Evolutionary conservation across 1,284 basidiomycete species (phyloP), one percentile per base, ranked within the genome.

Genomic region (Melampsora abietis-canadensis): DNA sequence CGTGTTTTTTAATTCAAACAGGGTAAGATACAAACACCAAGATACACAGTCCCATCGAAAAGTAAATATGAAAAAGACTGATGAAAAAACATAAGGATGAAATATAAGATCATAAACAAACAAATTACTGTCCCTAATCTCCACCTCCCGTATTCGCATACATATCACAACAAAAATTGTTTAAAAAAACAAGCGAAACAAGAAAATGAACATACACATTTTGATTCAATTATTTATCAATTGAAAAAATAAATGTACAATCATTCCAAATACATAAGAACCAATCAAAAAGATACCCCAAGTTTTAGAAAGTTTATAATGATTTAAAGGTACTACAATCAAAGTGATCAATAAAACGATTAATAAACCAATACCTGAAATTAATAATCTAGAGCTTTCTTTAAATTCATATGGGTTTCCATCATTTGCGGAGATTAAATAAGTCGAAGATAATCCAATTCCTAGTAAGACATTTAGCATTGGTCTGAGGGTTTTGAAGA

Each of bases 391-490:
- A 0, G 86, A 87, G 19, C 89, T 89, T 81, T 95, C 91, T 68
- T 90, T 84, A 46, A 98, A 80, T 91, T 90, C 1, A 89, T 87
- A 57, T 6, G 51, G 51, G 87, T 77, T 0, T 84, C 78, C 15
- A 78, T 77, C 83, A 15, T 86, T 87, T 68, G 88, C 84, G 59
- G 85, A 83, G 76, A 88, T 89, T 78, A 92, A 86, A 80, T 89
- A 89, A 24, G 88, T 86, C 19, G 92, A 90, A 0, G 90, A 89
- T 74, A 92, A 85, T 57, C 92, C 91, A 76, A 93, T 86, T 15
- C 92, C 92, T 67, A 98, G 88, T 4, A 98, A 87, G 78, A 98
- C 92, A 83, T 97, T 98, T 78, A 98, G 88, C 92, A 98, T 94
- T 0, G 93, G 93, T 1, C 92, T 54, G 24, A 27, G 4, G 51